A percentile compares a stretch with the other conserved stretches of the same genome.
phyloP scores from a whole-genome alignment of 495 filamentous ascomycete genomes.

The Jackrogersella multiformis region DNA sequence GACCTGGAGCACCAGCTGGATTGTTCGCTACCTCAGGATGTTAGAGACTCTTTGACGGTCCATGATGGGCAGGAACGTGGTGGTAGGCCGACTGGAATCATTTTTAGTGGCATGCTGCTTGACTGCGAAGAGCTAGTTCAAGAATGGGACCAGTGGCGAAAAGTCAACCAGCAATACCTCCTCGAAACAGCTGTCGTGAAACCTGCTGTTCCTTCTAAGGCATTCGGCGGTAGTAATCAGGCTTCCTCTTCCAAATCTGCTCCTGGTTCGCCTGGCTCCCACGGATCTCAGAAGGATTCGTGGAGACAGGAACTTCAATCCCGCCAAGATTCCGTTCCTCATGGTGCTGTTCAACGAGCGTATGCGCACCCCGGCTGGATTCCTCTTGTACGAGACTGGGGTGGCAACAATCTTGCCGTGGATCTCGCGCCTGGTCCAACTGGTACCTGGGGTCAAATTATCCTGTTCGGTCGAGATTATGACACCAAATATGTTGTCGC shows the following conservation, averaged over 20 bases:
- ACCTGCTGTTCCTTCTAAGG: slow-evolving; percentile 70
- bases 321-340: slow-evolving; percentile 88
- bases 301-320: slow-evolving; percentile 89
- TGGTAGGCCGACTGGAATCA: slow-evolving; percentile 87
- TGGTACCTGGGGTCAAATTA: slow-evolving; percentile 95
- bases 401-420: slow-evolving; percentile 94
- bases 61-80: slow-evolving; percentile 98
- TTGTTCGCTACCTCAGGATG: slow-evolving; percentile 90
- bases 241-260: slow-evolving; percentile 60
- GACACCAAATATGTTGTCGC: slow-evolving; percentile 98
- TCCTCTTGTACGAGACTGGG: slow-evolving; percentile 95
- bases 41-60: slow-evolving; percentile 87
- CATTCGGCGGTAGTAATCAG: slow-evolving; percentile 66
- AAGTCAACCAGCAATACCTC: slow-evolving; percentile 89
- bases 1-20: slow-evolving; percentile 97
- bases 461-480: slow-evolving; percentile 96
- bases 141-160: slow-evolving; percentile 96
- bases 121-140: slow-evolving; percentile 99
- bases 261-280: slow-evolving; percentile 62
- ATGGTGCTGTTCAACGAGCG: slow-evolving; percentile 85
- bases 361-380: slow-evolving; percentile 98
- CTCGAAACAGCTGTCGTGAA: slow-evolving; percentile 63
- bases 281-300: slow-evolving; percentile 63
- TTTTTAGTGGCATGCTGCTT: slow-evolving; percentile 93
- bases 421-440: slow-evolving; percentile 92